phyloP scores from a whole-genome alignment of 768 basidiomycete genomes.

The Kwoniella heveanensis region DNA sequence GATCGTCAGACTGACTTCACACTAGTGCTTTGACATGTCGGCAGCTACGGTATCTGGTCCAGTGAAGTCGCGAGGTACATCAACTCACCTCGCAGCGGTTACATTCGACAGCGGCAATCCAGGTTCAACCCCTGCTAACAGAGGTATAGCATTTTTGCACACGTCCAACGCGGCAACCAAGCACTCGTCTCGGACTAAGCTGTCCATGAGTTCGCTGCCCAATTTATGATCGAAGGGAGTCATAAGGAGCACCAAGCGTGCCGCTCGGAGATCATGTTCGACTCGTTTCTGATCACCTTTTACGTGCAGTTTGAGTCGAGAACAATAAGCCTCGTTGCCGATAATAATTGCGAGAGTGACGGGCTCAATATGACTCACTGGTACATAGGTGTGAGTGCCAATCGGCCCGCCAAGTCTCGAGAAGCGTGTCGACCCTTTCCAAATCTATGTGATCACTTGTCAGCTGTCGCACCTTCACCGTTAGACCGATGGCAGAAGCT shows the following conservation, averaged over 20 bases:
- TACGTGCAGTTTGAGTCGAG: too few relatives aligned
- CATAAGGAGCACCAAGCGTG: constrained; percentile 18
- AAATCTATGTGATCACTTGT: not conserved
- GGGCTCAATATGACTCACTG: too few relatives aligned
- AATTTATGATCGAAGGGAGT: constrained; percentile 14
- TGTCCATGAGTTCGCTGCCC: constrained; percentile 10
- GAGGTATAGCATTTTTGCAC: constrained; percentile 18
- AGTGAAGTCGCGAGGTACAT: too few relatives aligned
- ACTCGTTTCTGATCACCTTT: constrained; percentile 10
- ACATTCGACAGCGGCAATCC: constrained; percentile 14
- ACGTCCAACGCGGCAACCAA: constrained; percentile 16
- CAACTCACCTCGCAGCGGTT: constrained; percentile 18
- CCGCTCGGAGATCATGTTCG: constrained; percentile 15
- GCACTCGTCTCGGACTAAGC: constrained; percentile 13
- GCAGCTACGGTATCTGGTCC: too few relatives aligned
- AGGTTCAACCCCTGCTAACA: constrained; percentile 3
- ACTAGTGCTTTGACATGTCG: too few relatives aligned
- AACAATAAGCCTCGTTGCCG: too few relatives aligned
- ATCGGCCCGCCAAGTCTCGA: constrained; percentile 16
- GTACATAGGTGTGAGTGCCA: constrained; percentile 8
- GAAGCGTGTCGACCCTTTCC: not conserved
- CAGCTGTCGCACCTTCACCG: too few relatives aligned
- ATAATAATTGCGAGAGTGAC: too few relatives aligned
- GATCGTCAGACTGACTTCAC: too few relatives aligned
- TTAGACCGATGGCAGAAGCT: not conserved